Base-by-base conservation (phyloP, 306 rosid species). In the Quillaja saponaria region DNA sequence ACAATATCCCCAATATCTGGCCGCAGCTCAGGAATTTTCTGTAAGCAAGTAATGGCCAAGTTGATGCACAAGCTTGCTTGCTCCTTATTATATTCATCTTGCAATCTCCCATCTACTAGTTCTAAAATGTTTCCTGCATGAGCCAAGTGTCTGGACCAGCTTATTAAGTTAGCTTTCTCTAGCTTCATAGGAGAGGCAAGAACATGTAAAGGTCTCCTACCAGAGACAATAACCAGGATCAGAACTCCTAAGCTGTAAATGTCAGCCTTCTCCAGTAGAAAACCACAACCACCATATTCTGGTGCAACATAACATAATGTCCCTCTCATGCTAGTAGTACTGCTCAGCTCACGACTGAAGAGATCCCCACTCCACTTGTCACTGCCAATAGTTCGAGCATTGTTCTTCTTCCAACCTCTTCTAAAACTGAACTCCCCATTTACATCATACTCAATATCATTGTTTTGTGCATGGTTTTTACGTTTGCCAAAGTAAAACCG, bases 281-380 rank as follows among this genome's bases (percentile, higher is more conserved):
- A 88, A 13, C 90, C 95, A 55, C 86, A 85, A 0, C 95, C 97
- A 12, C 95, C 90, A 65, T 82, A 88, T 61, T 92, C 98, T 6
- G 98, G 98, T 49, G 98, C 98, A 9, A 81, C 88, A 72, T 92
- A 92, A 53, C 96, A 86, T 54, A 88, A 62, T 51, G 96, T 88
- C 38, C 98, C 98, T 81, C 94, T 82, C 92, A 92, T 92, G 71
- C 96, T 92, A 10, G 98, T 86, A 75, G 98, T 88, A 82, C 96
- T 92, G 82, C 98, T 88, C 34, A 92, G 95, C 82, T 92, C 98
- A 0, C 95, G 87, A 64, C 98, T 92, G 69, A 79, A 84, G 41
- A 88, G 72, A 73, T 92, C 98, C 40, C 97, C 96, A 37, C 96
- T 91, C 74, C 87, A 80, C 88, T 84, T 86, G 58, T 88, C 95